These are phyloP conservation scores for Ascoidea tarda DNA, from an alignment of 805 yeast genomes.

Conservation along the genomic window DNA sequence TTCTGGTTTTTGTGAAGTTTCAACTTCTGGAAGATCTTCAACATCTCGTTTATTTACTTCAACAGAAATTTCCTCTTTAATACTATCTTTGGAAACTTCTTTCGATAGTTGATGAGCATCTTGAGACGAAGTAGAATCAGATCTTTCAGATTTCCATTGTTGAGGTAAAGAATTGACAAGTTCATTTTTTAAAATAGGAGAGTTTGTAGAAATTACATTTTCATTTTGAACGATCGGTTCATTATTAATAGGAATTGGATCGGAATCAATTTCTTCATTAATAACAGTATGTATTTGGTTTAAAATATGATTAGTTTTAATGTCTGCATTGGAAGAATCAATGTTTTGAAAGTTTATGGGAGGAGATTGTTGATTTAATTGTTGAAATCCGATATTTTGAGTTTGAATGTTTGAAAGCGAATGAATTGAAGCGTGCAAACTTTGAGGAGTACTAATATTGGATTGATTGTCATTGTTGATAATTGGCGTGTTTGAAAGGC, in stretches of 20 bases:
- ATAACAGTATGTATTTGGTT: conserved; percentile 19
- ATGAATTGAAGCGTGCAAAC: background rate
- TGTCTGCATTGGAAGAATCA: background rate
- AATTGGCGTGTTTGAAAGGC: background rate
- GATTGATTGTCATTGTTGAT: background rate
- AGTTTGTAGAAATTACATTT: background rate
- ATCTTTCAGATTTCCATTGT: background rate
- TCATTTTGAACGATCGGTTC: background rate
- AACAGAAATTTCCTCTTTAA: too few relatives aligned
- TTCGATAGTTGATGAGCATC: background rate
- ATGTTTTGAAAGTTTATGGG: background rate
- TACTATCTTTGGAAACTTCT: background rate
- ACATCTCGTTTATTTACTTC: background rate
- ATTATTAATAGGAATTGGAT: background rate
- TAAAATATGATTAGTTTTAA: conserved; percentile 16
- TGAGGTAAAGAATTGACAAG: background rate
- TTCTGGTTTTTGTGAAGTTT: background rate
- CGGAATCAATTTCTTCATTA: background rate
- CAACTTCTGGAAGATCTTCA: conserved; percentile 3
- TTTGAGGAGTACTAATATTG: background rate
- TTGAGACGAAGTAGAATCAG: background rate
- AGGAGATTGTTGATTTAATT: conserved; percentile 10
- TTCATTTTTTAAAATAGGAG: background rate
- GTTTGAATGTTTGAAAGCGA: background rate
- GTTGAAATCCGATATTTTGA: conserved; percentile 5